Conservation (phyloP, 371 early-diverging fungal species). For the Mucor ambiguus region DNA sequence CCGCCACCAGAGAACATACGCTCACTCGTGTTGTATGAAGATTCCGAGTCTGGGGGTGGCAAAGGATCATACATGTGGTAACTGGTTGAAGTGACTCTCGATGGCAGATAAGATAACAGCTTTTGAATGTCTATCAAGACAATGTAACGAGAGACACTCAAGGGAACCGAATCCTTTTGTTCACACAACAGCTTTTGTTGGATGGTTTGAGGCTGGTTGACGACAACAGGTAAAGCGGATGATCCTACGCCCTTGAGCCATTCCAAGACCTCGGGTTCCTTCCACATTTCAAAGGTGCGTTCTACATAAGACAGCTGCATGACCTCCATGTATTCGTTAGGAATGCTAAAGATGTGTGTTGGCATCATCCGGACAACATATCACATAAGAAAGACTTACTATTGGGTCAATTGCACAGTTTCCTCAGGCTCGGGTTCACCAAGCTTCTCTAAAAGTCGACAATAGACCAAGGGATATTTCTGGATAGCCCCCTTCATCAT, state of each 20-base stretch:
- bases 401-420: conserved; percentile 9
- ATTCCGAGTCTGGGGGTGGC: conserved; percentile 65
- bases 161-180: conserved; percentile 44
- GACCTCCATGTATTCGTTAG: conserved; percentile 35
- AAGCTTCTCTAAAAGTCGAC: conserved; percentile 38
- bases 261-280: conserved; percentile 66
- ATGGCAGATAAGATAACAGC: conserved; percentile 59
- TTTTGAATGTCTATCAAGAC: conserved; percentile 68
- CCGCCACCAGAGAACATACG: conserved; percentile 16
- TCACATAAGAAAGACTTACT: conserved; percentile 8
- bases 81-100: conserved; percentile 51
- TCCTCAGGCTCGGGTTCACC: conserved; percentile 26
- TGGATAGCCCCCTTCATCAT: conserved; percentile 70
- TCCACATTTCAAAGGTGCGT: conserved; percentile 68
- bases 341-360: conserved; percentile 5
- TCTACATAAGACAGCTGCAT: conserved; percentile 45
- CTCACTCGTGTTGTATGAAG: conserved; percentile 48
- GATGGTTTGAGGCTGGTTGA: conserved; percentile 6
- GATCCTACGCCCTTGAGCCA: conserved; percentile 53
- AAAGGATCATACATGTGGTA: conserved; percentile 77
- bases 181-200: conserved; percentile 24
- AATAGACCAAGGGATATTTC: conserved; percentile 38
- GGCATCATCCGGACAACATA: neutral
- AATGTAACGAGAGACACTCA: conserved; percentile 73
- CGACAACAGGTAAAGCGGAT: conserved; percentile 8